Evolutionary conservation across 768 basidiomycete species (phyloP).

Genomic region (Lentinula guzmanii): DNA sequence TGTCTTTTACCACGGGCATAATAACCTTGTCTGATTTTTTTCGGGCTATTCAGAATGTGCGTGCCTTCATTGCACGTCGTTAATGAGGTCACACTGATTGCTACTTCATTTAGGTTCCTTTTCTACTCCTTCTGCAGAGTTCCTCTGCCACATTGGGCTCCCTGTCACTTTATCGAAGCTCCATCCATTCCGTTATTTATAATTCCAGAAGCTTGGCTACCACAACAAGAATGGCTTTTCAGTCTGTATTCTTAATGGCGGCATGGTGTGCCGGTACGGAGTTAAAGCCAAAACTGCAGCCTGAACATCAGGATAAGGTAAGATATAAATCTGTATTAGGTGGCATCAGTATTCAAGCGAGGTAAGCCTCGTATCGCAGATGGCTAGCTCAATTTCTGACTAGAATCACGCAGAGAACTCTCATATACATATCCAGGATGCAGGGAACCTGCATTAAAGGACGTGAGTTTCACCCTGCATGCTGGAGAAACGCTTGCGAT

Average conservation of each 20-base stretch:
- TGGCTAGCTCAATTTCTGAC: constrained; percentile 6
- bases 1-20: constrained; percentile 44
- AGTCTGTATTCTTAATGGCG: constrained; percentile 81
- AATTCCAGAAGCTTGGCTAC: constrained; percentile 58
- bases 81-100: constrained; percentile 2
- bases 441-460: constrained; percentile 56
- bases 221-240: constrained; percentile 70
- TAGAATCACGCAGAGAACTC: constrained; percentile 35
- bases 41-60: constrained; percentile 61
- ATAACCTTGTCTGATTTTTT: constrained; percentile 61
- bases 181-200: constrained; percentile 66
- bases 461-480: constrained; percentile 64
- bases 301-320: constrained; percentile 44
- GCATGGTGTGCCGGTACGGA: constrained; percentile 78
- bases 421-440: constrained; percentile 80
- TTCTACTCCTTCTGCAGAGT: constrained; percentile 66
- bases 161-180: constrained; percentile 74
- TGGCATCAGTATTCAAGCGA: constrained; percentile 69
- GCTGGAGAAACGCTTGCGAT: constrained; percentile 81
- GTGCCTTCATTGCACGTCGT: neutral
- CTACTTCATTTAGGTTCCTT: constrained; percentile 50
- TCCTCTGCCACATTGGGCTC: constrained; percentile 75
- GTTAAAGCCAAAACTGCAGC: constrained; percentile 63
- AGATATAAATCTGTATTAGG: constrained; percentile 39
- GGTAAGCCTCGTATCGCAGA: constrained; percentile 31